These are phyloP conservation scores for Nakaseomyces delphensis DNA, from an alignment of 1,139 yeast genomes.

Conservation along the genomic window DNA sequence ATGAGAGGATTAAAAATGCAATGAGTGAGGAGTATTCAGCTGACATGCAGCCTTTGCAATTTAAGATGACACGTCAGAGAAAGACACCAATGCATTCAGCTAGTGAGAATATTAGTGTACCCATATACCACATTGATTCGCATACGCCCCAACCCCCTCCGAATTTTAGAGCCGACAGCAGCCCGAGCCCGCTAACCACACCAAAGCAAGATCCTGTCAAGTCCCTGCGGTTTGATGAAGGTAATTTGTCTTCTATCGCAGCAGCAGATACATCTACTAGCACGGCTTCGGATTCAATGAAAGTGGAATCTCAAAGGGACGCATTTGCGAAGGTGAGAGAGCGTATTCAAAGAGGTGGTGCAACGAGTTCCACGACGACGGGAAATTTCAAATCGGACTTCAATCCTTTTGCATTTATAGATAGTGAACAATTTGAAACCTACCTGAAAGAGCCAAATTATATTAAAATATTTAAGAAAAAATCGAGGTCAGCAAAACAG, in stretches of 20 bases:
- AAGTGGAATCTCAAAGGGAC: background rate
- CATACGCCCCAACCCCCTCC: background rate
- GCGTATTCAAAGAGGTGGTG: constrained; percentile 4
- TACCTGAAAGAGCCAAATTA: constrained; percentile 47
- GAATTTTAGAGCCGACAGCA: background rate
- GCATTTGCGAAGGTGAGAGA: constrained; percentile 5
- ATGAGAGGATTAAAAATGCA: constrained; percentile 2
- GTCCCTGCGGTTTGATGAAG: constrained; percentile 2
- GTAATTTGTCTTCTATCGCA: background rate
- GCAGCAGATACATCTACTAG: background rate
- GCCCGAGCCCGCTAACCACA: constrained; percentile 1
- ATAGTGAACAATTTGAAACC: constrained; percentile 32
- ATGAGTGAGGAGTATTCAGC: constrained; percentile 18
- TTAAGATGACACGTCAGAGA: constrained; percentile 13
- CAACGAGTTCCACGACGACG: background rate
- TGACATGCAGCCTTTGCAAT: constrained; percentile 23
- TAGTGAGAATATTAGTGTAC: background rate
- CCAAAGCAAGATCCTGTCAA: constrained; percentile 2
- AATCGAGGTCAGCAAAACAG: constrained; percentile 36
- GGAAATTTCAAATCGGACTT: constrained; percentile 3
- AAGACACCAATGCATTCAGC: background rate
- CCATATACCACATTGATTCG: background rate
- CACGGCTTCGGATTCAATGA: background rate
- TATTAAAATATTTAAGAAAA: constrained; percentile 41
- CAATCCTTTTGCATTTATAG: constrained; percentile 13